Conservation (phyloP, 2,329 filamentous ascomycete species). For the Phoma sp. region DNA sequence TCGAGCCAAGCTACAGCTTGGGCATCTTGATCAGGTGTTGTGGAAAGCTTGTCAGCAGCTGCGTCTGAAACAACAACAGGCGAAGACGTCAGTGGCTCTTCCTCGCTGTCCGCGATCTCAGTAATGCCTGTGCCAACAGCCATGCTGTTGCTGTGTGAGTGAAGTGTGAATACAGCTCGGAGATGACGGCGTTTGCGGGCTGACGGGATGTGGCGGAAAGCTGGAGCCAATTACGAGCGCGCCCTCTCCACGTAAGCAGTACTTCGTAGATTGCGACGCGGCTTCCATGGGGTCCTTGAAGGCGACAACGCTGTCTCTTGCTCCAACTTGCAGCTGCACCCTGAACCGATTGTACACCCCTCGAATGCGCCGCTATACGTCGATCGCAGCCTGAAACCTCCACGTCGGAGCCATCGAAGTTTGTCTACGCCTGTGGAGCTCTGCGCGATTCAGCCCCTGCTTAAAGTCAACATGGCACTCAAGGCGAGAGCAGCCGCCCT, state of each 20-base stretch:
- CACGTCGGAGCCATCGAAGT: slow-evolving; percentile 24
- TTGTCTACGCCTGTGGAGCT: slow-evolving; percentile 10
- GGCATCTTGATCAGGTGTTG: slow-evolving; percentile 27
- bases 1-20: slow-evolving; percentile 25
- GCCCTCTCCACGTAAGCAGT: slow-evolving; percentile 36
- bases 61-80: slow-evolving; percentile 23
- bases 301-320: slow-evolving; percentile 8
- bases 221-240: slow-evolving; percentile 27
- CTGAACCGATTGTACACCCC: not conserved
- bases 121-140: slow-evolving; percentile 22
- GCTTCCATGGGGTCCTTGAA: slow-evolving; percentile 23
- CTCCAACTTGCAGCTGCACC: not conserved
- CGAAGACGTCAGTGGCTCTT: slow-evolving; percentile 41
- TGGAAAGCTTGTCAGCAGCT: slow-evolving; percentile 30
- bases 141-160: slow-evolving; percentile 29
- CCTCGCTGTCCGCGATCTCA: slow-evolving; percentile 44
- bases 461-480: slow-evolving; percentile 19
- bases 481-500: slow-evolving; percentile 22
- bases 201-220: slow-evolving; percentile 12
- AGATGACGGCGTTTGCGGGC: slow-evolving; percentile 2
- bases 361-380: slow-evolving; percentile 11
- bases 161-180: not conserved
- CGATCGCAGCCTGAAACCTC: slow-evolving; percentile 19
- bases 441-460: slow-evolving; percentile 3
- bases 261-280: slow-evolving; percentile 30